Base-by-base conservation (phyloP, 805 yeast species). In the Cyberlindnera americana region DNA sequence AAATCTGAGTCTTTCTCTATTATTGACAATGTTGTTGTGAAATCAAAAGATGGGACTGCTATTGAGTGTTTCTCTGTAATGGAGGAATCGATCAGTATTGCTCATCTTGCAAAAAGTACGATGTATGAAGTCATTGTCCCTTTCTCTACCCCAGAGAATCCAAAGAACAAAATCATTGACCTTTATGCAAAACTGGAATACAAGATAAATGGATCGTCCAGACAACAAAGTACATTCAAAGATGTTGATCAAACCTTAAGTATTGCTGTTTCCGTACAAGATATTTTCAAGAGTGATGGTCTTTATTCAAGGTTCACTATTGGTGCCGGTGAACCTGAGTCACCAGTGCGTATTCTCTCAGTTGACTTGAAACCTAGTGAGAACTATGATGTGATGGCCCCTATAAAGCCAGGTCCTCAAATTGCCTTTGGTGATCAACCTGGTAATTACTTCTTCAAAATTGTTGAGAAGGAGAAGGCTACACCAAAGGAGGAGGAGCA, bases 261-360 rank as follows among this genome's bases (percentile, higher is more conserved):
- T 5, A 63, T 85, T 7, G 81, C 88, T 0, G 93, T 85, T 1
- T 78, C 87, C 3, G 95, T 85, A 3, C 91, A 84, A 52, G 95
- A 87, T 56, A 77, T 81, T 10, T 85, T 84, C 65, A 75, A 77
- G 47, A 58, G 73, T 3, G 57, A 72, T 14, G 62, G 67, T 21
- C 61, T 86, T 1, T 81, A 75, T 47, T 78, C 88, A 5, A 82
- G 79, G 49, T 87, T 83, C 54, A 75, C 82, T 12, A 69, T 86
- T 32, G 82, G 86, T 15, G 71, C 89, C 5, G 66, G 81, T 1
- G 68, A 70, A 19, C 40, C 66, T 0, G 60, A 62, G 8, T 51
- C 58, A 5, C 95, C 93, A 0, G 66, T 82, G 2, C 62, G 83
- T 39, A 59, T 84, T 6, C 50, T 67, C 4, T 53, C 63, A 6